Conservation (phyloP, 139 green algal genomes). For the Coelastrella sp. region DNA sequence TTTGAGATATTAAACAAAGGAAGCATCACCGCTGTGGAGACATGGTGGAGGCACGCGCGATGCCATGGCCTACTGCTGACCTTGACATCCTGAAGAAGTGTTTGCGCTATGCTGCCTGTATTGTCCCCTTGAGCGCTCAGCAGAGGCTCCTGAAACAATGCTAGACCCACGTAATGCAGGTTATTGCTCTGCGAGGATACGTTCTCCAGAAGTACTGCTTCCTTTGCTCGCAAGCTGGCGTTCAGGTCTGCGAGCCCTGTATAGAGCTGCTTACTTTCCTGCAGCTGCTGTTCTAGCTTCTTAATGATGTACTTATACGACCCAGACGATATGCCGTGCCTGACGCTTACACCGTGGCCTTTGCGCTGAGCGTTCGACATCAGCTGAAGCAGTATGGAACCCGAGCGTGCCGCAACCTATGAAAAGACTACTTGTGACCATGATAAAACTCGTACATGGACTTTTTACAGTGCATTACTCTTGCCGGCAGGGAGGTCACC, state of each 20-base stretch:
- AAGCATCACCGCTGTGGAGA: too few relatives aligned
- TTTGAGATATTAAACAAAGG: too few relatives aligned
- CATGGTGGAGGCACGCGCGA: too few relatives aligned
- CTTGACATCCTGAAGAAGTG: neutral
- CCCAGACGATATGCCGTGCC: neutral
- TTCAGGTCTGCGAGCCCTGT: neutral
- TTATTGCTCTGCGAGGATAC: neutral
- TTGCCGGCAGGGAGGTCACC: too few relatives aligned
- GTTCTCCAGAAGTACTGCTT: neutral
- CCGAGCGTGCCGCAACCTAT: neutral
- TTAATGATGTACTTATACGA: neutral
- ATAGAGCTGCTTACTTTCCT: neutral
- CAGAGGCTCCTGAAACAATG: neutral
- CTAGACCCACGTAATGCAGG: neutral
- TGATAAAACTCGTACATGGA: too few relatives aligned
- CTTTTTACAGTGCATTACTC: too few relatives aligned
- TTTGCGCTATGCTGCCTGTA: neutral
- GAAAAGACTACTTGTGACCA: too few relatives aligned
- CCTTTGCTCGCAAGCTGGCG: neutral
- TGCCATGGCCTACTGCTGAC: neutral
- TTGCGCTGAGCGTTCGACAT: neutral
- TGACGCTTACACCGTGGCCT: neutral
- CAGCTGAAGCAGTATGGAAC: neutral
- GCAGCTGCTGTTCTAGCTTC: conserved; percentile 13
- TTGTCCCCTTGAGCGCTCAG: neutral